These are phyloP conservation scores for Puccinia coronata DNA, from an alignment of 1,284 basidiomycete species.

Conservation along the genomic window DNA sequence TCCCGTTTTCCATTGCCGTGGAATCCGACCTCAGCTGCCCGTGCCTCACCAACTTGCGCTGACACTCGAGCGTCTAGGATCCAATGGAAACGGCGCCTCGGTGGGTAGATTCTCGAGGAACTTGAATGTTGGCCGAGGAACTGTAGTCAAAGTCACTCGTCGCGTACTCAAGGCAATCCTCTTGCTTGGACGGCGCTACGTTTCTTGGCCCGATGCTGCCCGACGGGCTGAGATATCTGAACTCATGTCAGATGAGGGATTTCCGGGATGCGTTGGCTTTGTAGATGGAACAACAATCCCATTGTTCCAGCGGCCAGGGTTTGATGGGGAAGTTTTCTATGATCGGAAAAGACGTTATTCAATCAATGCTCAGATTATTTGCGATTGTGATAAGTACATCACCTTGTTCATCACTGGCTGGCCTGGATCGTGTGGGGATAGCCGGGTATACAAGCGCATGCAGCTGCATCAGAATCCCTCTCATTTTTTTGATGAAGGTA, in stretches of 20 bases:
- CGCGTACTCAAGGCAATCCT: slow-evolving; percentile 4
- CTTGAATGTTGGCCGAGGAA: background rate
- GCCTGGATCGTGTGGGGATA: background rate
- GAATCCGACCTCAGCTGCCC: background rate
- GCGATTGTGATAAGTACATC: slow-evolving; percentile 2
- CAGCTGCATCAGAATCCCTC: background rate
- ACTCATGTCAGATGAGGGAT: background rate
- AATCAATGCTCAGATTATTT: background rate
- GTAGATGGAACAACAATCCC: too few relatives aligned
- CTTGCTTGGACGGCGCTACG: background rate
- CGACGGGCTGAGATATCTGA: background rate
- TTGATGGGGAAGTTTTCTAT: background rate
- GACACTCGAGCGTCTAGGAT: background rate
- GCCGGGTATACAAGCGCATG: background rate
- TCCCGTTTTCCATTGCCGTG: background rate
- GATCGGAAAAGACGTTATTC: slow-evolving; percentile 15
- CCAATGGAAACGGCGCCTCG: slow-evolving; percentile 4
- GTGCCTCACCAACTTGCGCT: background rate
- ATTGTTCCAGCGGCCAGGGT: too few relatives aligned
- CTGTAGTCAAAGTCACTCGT: slow-evolving; percentile 11
- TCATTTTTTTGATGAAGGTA: background rate
- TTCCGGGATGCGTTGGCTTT: background rate
- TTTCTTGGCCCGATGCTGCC: background rate
- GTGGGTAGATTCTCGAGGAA: slow-evolving; percentile 9
- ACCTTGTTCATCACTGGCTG: background rate